Evolutionary conservation across 768 basidiomycete species (phyloP), one percentile per base, ranked within the genome.

Genomic region (Exsudoporus frostii): DNA sequence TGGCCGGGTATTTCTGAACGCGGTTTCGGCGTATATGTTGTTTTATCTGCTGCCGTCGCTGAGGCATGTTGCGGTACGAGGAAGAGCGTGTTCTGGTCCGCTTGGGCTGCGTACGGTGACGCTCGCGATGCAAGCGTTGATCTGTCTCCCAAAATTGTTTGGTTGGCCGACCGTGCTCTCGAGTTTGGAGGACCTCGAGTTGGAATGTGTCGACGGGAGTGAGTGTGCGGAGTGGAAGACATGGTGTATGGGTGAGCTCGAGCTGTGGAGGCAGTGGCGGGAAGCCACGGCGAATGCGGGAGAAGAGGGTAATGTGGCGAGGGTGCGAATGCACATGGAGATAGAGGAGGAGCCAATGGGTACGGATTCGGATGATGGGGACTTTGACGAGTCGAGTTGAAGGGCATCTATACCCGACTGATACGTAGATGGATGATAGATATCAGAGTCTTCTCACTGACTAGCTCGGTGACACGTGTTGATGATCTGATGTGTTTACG

Each of bases 21-120:
- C 60, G n/a, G 37, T 9, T 19, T 37, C 60, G 17, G 63, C 60
- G 32, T 62, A 56, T 9, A 24, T 50, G 8, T 22, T 65, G 27
- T 62, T 62, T 19, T 42, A 47, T 15, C 20, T 65, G 45, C 24
- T 64, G 30, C 63, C 63, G 5, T 54, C 54, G 25, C 0, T 56
- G 42, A 45, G 36, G 13, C 48, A 20, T 8, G 15, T 62, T 2
- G 42, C 39, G 5, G 39, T 65, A 14, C 63, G 53, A 10, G 63
- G 63, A 15, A 42, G 43, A 4, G 57, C 48, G 4, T 56, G 53
- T 8, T 43, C 54, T 14, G 63, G 54, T n/a, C 55, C 63, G 39
- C 8, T 46, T 0, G 34, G 30, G 19, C 6, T 20, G 19, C 54
- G 55, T 4, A 59, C 60, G 27, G 55, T 59, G 20, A 29, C 48